Conservation (phyloP, 345 rosid genomes). For the Eucalyptus curtisii region DNA sequence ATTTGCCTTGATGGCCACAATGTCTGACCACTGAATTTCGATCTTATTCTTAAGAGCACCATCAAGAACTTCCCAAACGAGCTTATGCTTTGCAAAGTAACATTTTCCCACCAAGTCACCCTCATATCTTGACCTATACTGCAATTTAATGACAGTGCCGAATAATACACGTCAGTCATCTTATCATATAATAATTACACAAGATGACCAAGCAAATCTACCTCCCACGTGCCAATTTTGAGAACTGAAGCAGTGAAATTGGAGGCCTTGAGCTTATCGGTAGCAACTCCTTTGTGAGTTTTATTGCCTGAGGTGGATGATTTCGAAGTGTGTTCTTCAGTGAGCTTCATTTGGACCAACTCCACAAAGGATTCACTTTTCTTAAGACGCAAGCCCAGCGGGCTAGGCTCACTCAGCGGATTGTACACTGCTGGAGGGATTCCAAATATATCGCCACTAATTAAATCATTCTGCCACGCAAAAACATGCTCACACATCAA, state of each 20-base stretch:
- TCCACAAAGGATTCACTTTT: slow-evolving; percentile 59
- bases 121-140: slow-evolving; percentile 59
- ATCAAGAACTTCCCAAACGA: slow-evolving; percentile 79
- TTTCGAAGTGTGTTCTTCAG: slow-evolving; percentile 13
- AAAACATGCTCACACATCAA: neutral
- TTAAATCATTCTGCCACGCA: neutral
- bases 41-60: slow-evolving; percentile 72
- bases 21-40: slow-evolving; percentile 78
- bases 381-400: slow-evolving; percentile 51
- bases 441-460: neutral
- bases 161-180: neutral
- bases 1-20: slow-evolving; percentile 46
- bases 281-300: neutral
- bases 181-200: neutral
- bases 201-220: neutral
- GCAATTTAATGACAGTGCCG: neutral
- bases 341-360: slow-evolving; percentile 52
- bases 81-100: slow-evolving; percentile 69
- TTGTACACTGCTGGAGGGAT: neutral
- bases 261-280: slow-evolving; percentile 60
- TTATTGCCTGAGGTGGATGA: slow-evolving; percentile 5
- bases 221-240: slow-evolving; percentile 73
- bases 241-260: slow-evolving; percentile 52
- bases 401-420: slow-evolving; percentile 56
- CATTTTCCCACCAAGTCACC: slow-evolving; percentile 75